Conservation (phyloP, 2,329 filamentous ascomycete genomes). For the Verticillium zaregamsianum region DNA sequence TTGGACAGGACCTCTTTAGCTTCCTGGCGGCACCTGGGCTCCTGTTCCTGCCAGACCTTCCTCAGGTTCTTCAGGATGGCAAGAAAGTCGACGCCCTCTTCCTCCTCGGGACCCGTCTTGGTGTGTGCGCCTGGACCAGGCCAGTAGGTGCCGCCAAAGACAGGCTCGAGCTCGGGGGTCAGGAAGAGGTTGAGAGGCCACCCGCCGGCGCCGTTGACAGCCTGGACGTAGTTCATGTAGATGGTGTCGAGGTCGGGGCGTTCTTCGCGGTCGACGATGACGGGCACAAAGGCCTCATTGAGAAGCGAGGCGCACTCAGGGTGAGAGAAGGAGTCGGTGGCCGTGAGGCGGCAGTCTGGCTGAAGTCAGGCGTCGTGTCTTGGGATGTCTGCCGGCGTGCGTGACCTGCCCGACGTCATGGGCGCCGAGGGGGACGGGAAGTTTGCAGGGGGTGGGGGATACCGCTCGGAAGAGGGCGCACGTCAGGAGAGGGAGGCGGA, state of each 20-base stretch:
- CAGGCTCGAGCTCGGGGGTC: constrained; percentile 85
- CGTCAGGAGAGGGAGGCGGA: neutral
- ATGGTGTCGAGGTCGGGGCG: constrained; percentile 91
- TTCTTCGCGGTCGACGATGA: constrained; percentile 91
- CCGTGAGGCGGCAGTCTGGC: constrained; percentile 85
- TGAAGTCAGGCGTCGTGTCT: neutral
- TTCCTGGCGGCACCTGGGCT: constrained; percentile 75
- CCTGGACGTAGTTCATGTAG: constrained; percentile 98
- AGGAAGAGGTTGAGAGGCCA: constrained; percentile 98
- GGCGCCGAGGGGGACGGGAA: neutral
- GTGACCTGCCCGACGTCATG: neutral
- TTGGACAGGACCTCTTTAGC: constrained; percentile 79
- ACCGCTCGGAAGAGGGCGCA: neutral
- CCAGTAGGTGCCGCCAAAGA: constrained; percentile 97
- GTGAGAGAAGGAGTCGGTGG: constrained; percentile 86
- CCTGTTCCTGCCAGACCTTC: constrained; percentile 75
- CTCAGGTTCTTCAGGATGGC: constrained; percentile 76
- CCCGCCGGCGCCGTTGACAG: constrained; percentile 82
- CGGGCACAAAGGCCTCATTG: constrained; percentile 83
- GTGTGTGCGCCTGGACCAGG: constrained; percentile 66
- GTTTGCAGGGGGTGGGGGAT: neutral
- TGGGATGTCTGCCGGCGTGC: neutral
- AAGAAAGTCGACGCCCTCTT: constrained; percentile 72
- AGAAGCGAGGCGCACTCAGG: constrained; percentile 74
- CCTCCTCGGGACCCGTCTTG: constrained; percentile 37